Conservation (phyloP, 1,284 basidiomycete species). For the Heimioporus retisporus region DNA sequence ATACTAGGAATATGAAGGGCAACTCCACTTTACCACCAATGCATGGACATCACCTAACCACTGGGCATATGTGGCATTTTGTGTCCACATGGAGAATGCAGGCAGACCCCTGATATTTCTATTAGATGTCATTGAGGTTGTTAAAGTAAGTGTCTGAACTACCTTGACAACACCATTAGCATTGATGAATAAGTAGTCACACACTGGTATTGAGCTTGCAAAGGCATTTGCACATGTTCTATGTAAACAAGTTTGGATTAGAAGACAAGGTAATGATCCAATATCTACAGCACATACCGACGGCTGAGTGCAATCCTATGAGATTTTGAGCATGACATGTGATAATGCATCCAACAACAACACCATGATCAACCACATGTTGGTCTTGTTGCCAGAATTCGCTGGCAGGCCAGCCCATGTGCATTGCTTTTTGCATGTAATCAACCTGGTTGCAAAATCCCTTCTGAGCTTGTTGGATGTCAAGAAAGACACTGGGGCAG, state of each 20-base stretch:
- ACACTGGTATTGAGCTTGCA: slow-evolving; percentile 6
- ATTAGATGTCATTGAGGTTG: neutral
- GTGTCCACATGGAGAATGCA: neutral
- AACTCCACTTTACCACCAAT: neutral
- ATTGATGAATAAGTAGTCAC: no score
- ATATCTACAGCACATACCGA: no score
- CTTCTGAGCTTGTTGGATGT: neutral
- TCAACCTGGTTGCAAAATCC: neutral
- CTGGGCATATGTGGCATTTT: neutral
- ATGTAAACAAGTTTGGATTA: slow-evolving; percentile 9
- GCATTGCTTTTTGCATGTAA: neutral
- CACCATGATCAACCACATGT: neutral
- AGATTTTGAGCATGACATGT: neutral
- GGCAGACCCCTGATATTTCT: neutral
- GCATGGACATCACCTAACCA: neutral
- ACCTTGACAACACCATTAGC: no score
- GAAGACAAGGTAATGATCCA: slow-evolving; percentile 16
- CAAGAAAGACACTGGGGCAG: neutral
- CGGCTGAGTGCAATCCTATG: neutral
- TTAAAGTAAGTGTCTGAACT: no score
- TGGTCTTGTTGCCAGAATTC: no score
- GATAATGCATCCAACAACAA: neutral
- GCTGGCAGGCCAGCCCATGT: neutral
- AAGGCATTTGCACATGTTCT: slow-evolving; percentile 5
- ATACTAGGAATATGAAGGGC: neutral